phyloP scores from a whole-genome alignment of 139 green algal genomes.

The Spirogloea muscicola region DNA sequence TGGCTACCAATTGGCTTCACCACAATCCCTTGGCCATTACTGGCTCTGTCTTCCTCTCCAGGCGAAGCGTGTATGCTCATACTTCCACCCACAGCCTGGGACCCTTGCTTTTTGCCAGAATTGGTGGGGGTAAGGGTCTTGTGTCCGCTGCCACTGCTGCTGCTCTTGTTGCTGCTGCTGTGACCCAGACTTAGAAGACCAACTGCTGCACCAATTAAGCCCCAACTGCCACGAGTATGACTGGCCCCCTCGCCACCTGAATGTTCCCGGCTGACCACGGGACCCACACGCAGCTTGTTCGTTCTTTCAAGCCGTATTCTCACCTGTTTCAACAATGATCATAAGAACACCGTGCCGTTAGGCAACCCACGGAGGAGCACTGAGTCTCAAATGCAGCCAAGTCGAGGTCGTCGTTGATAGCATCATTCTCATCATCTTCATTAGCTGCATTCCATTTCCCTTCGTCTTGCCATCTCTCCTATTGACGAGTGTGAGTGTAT shows the following conservation, averaged over 20 bases:
- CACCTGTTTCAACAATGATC: too few relatives aligned
- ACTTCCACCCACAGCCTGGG: not conserved
- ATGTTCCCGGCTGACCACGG: not conserved
- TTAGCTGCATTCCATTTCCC: too few relatives aligned
- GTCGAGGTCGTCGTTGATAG: too few relatives aligned
- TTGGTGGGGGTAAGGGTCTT: not conserved
- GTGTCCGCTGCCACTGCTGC: not conserved
- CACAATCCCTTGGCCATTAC: not conserved
- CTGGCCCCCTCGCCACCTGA: not conserved
- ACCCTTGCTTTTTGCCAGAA: not conserved
- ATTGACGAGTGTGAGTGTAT: too few relatives aligned
- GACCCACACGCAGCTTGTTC: slow-evolving; percentile 28
- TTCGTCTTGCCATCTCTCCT: too few relatives aligned
- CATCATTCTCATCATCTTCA: too few relatives aligned
- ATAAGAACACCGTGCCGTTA: too few relatives aligned
- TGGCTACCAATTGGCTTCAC: too few relatives aligned
- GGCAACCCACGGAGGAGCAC: too few relatives aligned
- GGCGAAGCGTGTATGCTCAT: not conserved
- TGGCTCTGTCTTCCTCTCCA: not conserved
- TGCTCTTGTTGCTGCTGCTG: not conserved
- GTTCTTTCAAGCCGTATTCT: slow-evolving; percentile 1
- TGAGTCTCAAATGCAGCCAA: too few relatives aligned
- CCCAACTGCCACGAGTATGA: not conserved
- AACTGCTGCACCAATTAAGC: not conserved
- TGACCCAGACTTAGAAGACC: not conserved